A percentile compares a stretch with the other conserved stretches of the same genome.
Evolutionary conservation across 208 protist species (phyloP).

Genomic region (Trichomonas vaginalis): DNA sequence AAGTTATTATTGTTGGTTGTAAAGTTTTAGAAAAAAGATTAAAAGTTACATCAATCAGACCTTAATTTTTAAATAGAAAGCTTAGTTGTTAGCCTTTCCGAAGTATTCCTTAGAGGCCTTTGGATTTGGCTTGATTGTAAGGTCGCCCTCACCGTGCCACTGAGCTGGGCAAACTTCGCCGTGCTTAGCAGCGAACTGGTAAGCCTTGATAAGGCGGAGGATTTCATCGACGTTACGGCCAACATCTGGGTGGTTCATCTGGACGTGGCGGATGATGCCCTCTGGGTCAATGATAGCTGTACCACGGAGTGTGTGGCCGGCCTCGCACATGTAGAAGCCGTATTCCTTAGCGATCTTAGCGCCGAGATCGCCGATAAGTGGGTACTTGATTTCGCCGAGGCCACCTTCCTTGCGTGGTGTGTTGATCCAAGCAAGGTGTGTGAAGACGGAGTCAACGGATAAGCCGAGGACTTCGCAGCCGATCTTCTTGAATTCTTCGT

Average conservation of each 20-base stretch:
- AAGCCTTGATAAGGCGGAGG: background rate
- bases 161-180: conserved; percentile 20
- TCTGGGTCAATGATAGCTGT: background rate
- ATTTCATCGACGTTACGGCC: conserved; percentile 9
- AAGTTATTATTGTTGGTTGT: no score
- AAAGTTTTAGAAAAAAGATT: no score
- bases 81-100: background rate
- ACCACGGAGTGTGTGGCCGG: background rate
- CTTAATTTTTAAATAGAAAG: no score
- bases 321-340: background rate
- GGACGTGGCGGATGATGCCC: background rate
- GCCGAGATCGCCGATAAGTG: conserved; percentile 72
- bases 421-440: conserved; percentile 80
- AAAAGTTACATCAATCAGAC: no score
- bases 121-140: conserved; percentile 10
- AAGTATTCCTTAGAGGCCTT: background rate
- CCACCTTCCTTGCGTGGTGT: conserved; percentile 78
- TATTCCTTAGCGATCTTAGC: conserved; percentile 68
- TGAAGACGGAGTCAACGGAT: conserved; percentile 39
- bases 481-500: background rate
- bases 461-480: background rate
- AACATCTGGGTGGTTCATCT: conserved; percentile 8
- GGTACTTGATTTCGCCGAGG: conserved; percentile 46
- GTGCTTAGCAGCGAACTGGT: background rate
- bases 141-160: background rate